These are phyloP conservation scores for Jackrogersella minutella DNA, from an alignment of 495 filamentous ascomycete species.

Conservation along the genomic window DNA sequence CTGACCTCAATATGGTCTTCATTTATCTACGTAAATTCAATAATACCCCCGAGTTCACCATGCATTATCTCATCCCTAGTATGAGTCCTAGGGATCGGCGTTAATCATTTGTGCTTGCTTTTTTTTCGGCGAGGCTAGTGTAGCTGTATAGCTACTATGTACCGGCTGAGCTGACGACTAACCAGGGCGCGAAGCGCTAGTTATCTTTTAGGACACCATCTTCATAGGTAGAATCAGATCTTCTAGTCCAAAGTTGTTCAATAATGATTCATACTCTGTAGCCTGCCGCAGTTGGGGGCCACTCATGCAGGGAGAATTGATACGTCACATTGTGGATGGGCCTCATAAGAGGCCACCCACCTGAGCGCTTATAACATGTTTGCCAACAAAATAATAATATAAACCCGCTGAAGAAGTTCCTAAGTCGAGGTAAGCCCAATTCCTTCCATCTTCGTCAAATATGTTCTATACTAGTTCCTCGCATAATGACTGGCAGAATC, in stretches of 20 bases:
- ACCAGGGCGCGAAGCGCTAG: not conserved
- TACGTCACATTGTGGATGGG: too few species aligned
- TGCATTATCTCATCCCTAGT: not conserved
- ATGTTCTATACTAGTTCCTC: not conserved
- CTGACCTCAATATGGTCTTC: conserved; percentile 1
- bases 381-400: too few species aligned
- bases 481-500: not conserved
- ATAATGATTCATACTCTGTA: not conserved
- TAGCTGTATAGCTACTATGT: not conserved
- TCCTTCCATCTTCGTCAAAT: not conserved
- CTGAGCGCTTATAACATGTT: too few species aligned
- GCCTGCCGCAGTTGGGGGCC: not conserved
- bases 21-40: conserved; percentile 13
- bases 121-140: not conserved
- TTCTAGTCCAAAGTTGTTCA: not conserved
- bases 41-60: conserved; percentile 22
- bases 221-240: not conserved
- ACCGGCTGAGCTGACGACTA: not conserved
- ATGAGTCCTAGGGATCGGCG: too few species aligned
- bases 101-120: too few species aligned
- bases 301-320: too few species aligned
- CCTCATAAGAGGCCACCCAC: conserved; percentile 1
- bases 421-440: not conserved
- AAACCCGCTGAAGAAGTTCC: not conserved
- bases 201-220: not conserved